Base-by-base conservation (phyloP, 2,329 filamentous ascomycete genomes). In the Xylariaceae sp. region DNA sequence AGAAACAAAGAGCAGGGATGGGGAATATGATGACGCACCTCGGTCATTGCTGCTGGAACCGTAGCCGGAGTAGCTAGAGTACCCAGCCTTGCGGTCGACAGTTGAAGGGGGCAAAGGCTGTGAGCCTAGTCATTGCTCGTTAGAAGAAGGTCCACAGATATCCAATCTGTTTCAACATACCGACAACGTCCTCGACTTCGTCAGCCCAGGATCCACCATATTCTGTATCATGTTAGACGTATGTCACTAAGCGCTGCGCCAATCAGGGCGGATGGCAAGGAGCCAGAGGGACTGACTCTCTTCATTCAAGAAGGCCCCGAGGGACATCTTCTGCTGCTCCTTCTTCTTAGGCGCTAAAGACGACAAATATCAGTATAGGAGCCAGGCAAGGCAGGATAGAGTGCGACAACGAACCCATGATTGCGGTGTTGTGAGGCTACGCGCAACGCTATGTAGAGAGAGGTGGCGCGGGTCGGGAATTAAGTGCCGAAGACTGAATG, bases 261-360 rank as follows among this genome's bases (percentile, higher is more conserved):
- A 54, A 55, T 21, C 59, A 62, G 11, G 50, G 33, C 43, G 59
- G 47, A 63, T 55, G 57, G 46, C 29, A 45, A 62, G 55, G 58
- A 59, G 61, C 60, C 63, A 64, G 66, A 67, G 50, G 49, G 50
- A 81, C 91, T 77, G 83, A 97, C 93, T 87, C 76, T 91, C 84
- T 76, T 97, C 91, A 72, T 83, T 83, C 81, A 99, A 84, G 84
- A 99, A 99, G 78, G 91, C 90, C 82, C 91, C 91, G 73, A 97
- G 87, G 81, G 90, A 91, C 89, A 99, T 93, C 83, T 95, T 99
- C 86, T 96, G 88, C 76, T 85, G 82, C 46, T 96, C 88, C 81
- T 91, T 89, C 81, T 95, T 95, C 75, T 92, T 90, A 65, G 92
- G 93, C 83, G 89, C 92, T 96, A 70, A 57, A 72, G 47, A 5